Evolutionary conservation across 257 asterid species (phyloP), one percentile per base, ranked within the genome.

Genomic region (Ocimum tenuiflorum): DNA sequence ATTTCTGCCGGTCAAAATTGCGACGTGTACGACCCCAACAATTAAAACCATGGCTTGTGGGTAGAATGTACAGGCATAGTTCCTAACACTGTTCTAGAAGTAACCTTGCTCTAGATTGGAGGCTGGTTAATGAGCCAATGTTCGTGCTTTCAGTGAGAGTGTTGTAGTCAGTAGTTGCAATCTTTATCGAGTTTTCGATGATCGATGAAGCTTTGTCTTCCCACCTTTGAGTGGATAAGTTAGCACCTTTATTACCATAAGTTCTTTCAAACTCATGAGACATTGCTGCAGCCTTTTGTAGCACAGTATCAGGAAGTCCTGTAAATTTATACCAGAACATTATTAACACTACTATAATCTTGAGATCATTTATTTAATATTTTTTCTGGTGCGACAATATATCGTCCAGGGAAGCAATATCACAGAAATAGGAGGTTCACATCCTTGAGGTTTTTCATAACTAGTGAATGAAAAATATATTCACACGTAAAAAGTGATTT

Each of bases 221-320:
- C 88, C 82, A 82, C 41, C 53, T 78, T 19, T 42, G 67, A 8
- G 27, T 15, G 24, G 69, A 29, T 3, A 20, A 70, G 22, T 17
- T 65, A 59, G 58, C 68, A 47, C 54, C 64, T 22, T 45, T 71
- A 66, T 58, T 81, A 61, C 91, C 97, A 41, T 82, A 80, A 60
- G 74, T 80, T 59, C 64, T 78, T 71, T 89, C 97, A 57, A 92
- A 90, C 73, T 86, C 91, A 68, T 59, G 77, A 31, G 97, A 92
- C 80, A 84, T 89, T 0, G 82, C 81, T 23, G 87, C 81, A 29
- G 99, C 99, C 68, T 82, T 86, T 39, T 70, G 75, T 22, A 92
- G 88, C 69, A 92, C 89, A 7, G 64, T 24, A 73, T 89, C 91
- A 14, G 97, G 99, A 65, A 92, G 94, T 62, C 99, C 97, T 92